Evolutionary conservation across 441 rosid species (phyloP), one percentile per base, ranked within the genome.

Genomic region (Pelargonium fulgidum): DNA sequence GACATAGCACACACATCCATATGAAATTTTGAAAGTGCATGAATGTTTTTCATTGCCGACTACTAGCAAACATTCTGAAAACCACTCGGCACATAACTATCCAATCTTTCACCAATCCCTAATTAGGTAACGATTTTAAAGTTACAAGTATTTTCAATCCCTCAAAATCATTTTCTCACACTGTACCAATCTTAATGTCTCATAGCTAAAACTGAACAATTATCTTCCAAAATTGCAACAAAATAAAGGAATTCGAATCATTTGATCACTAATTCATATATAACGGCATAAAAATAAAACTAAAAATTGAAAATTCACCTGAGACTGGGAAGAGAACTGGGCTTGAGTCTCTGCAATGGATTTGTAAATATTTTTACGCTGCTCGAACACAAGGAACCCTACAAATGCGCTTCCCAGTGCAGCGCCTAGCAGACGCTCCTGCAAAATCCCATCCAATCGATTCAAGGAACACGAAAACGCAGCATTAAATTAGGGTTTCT

Each of bases 391-490:
- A 11, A 88, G 0, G 75, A 84, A 52, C 9, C 91, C 87, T 0
- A 85, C 73, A 54, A 86, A 75, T 10, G 82, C 84, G 73, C 79
- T 76, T 14, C 96, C 97, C 36, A 89, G 74, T n/a, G 90, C 78
- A 26, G 81, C 83, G 24, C 97, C 97, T 56, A 89, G 96, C 66
- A 93, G 78, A 65, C 92, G 90, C 79, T 87, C 92, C 92, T 85
- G 80, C 78, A 17, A 12, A 61, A 54, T 44, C 29, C n/a, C 36
- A 67, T 50, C 7, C 2, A 0, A 12, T 8, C 7, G n/a, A 64
- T 50, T 7, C 14, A 48, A 72, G 7, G 11, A 56, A 56, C 62
- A 7, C 4, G 29, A 56, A 56, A 17, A 56, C 7, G 19, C 26
- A 56, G 33, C 33, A 29, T 29, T 29, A 29, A 3, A 29, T 29